A percentile compares a stretch with the other conserved stretches of the same genome.
Evolutionary conservation across 1,284 basidiomycete genomes (phyloP).

Genomic region (Phylloporus sp.): DNA sequence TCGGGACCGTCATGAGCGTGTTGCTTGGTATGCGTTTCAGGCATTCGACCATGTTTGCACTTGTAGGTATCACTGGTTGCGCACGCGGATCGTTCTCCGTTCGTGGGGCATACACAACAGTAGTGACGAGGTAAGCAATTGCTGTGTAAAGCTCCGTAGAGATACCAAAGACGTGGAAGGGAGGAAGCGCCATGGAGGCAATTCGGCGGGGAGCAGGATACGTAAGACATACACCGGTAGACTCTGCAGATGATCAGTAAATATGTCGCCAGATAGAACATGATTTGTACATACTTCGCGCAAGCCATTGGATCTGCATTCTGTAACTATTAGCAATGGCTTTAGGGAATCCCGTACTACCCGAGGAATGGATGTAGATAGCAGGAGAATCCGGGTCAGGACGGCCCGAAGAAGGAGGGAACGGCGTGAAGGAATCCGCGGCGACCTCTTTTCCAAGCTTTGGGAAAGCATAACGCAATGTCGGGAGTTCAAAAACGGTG

Average conservation of each 20-base stretch:
- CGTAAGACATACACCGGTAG: background rate
- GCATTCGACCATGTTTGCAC: slow-evolving; percentile 23
- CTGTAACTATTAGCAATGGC: slow-evolving; percentile 38
- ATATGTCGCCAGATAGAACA: background rate
- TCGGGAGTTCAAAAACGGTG: slow-evolving; percentile 40
- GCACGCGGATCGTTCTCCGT: slow-evolving; percentile 16
- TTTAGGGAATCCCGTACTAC: slow-evolving; percentile 49
- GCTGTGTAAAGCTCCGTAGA: slow-evolving; percentile 25
- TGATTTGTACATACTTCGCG: slow-evolving; percentile 22
- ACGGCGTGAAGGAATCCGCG: slow-evolving; percentile 37
- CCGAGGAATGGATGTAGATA: slow-evolving; percentile 47
- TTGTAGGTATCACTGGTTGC: slow-evolving; percentile 29
- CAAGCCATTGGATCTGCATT: slow-evolving; percentile 35
- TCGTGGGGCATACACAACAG: slow-evolving; percentile 27
- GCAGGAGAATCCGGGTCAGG: slow-evolving; percentile 32
- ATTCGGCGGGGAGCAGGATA: slow-evolving; percentile 26
- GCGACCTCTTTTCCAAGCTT: slow-evolving; percentile 40
- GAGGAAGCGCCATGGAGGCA: slow-evolving; percentile 34
- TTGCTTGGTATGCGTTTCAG: slow-evolving; percentile 12
- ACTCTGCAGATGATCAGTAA: background rate
- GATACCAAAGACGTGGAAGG: slow-evolving; percentile 38
- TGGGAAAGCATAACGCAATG: slow-evolving; percentile 39
- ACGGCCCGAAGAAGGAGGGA: slow-evolving; percentile 26
- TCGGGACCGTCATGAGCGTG: slow-evolving; percentile 29
- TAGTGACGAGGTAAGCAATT: slow-evolving; percentile 15